Base-by-base conservation (phyloP, 768 basidiomycete species). In the Amanita molliuscula region DNA sequence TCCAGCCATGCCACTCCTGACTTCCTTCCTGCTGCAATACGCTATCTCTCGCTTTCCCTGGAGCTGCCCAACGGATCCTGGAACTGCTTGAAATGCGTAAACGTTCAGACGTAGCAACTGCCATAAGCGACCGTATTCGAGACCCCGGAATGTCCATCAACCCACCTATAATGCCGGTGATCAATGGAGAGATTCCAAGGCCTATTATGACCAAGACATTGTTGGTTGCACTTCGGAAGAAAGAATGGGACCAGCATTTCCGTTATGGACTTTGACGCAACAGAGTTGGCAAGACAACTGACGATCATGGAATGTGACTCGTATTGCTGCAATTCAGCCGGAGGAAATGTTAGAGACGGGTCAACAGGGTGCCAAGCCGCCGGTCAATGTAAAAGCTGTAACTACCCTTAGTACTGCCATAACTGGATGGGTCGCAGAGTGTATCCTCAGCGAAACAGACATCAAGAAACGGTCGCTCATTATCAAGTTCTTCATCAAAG, bases 391-490 rank as follows among this genome's bases (percentile, higher is more conserved):
- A 40, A 85, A 79, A 62, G 85, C 87, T 20, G 83, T 98, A 55
- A 84, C 84, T 40, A 81, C 86, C 4, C 67, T 97, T 61, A 95
- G 91, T 61, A 98, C 93, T 11, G 79, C 84, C 48, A 84, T 97
- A 56, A 97, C 93, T 1, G 94, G 93, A 3, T 95, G 92, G 89
- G 88, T 97, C 26, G 86, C 93, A 7, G 95, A 98, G 67, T 84
- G 85, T 59, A 93, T 99, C 53, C 67, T 99, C 44, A 83, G 83
- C 58, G 95, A 99, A 67, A 76, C 73, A 47, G 95, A 98, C 65
- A 77, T 82, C 56, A 93, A 90, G 75, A 88, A 82, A 67, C 72
- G 93, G 53, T 84, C 82, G 21, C 51, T 62, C 6, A 60, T 94
- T 54, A 75, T 95, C 60, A 93, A 93, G 65, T 94, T 89, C 65